phyloP scores from a whole-genome alignment of 805 yeast genomes.

The Scheffersomyces spartinae region DNA sequence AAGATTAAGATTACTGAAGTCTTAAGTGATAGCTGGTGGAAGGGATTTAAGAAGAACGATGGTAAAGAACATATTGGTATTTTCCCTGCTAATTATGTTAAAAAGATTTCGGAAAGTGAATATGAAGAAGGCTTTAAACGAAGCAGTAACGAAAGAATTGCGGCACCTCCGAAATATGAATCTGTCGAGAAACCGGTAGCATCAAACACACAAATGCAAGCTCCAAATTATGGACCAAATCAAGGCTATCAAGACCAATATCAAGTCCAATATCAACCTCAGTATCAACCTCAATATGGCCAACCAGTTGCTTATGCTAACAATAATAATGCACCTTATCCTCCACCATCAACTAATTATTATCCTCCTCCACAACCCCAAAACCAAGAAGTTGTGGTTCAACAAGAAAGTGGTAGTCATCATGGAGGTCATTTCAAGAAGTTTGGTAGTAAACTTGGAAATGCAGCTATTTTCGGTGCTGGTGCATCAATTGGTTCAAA shows the following conservation, averaged over 20 bases:
- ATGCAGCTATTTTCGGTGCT: constrained; percentile 93
- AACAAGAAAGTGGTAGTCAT: constrained; percentile 12
- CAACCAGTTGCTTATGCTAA: constrained; percentile 7
- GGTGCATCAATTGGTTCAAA: constrained; percentile 91
- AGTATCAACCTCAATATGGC: constrained; percentile 9
- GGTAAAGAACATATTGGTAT: constrained; percentile 49
- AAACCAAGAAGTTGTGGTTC: no score
- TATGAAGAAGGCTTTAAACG: constrained; percentile 10
- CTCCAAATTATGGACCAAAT: constrained; percentile 3
- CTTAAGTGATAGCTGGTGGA: constrained; percentile 85
- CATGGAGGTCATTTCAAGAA: constrained; percentile 32
- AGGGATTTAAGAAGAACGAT: constrained; percentile 41
- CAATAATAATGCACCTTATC: constrained; percentile 28
- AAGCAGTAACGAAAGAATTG: constrained; percentile 9
- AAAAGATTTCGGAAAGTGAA: constrained; percentile 16
- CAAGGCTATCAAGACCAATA: constrained; percentile 8
- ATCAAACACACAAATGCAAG: constrained; percentile 2
- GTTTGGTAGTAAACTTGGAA: constrained; percentile 73
- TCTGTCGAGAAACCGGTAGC: no score
- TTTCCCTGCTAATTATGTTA: constrained; percentile 85
- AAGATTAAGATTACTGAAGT: constrained; percentile 60
- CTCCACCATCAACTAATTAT: constrained; percentile 39
- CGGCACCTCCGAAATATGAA: constrained; percentile 5
- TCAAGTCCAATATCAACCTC: constrained; percentile 5
- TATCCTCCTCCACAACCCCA: constrained; percentile 28